phyloP scores from a whole-genome alignment of 2,329 filamentous ascomycete genomes.

The Aspergillus pseudonomiae region DNA sequence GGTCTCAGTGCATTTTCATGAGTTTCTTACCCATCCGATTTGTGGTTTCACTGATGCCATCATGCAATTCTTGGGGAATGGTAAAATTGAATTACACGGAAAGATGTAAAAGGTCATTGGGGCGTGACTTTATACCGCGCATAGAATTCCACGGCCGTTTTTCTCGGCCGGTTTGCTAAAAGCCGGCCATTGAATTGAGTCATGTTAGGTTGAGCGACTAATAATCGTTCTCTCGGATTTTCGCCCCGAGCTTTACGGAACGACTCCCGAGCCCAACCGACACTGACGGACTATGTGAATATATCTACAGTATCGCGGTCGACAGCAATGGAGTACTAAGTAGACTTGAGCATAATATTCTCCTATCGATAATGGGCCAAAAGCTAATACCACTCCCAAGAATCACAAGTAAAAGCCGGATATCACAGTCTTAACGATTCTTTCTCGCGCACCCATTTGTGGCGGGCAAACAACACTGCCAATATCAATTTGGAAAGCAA shows the following conservation, averaged over 20 bases:
- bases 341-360: rapidly evolving
- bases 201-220: too few relatives aligned
- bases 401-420: too few relatives aligned
- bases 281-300: too few relatives aligned
- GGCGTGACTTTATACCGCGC: background rate
- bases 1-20: rapidly evolving
- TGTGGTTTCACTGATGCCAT: background rate
- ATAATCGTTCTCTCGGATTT: background rate
- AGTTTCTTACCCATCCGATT: background rate
- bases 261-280: background rate
- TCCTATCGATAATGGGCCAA: rapidly evolving
- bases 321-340: too few relatives aligned
- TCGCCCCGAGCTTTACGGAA: background rate
- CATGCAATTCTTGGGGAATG: background rate
- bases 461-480: too few relatives aligned
- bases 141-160: background rate
- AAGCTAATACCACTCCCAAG: too few relatives aligned
- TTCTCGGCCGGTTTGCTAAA: background rate
- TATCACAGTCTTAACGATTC: too few relatives aligned
- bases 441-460: too few relatives aligned
- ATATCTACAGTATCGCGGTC: too few relatives aligned
- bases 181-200: background rate
- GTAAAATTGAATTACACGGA: background rate
- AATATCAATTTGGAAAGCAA: too few relatives aligned
- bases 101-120: background rate